Percentiles rank a stretch among this genome's conserved stretches.
phyloP scores from a whole-genome alignment of 768 basidiomycete genomes.

The Suillus spraguei region DNA sequence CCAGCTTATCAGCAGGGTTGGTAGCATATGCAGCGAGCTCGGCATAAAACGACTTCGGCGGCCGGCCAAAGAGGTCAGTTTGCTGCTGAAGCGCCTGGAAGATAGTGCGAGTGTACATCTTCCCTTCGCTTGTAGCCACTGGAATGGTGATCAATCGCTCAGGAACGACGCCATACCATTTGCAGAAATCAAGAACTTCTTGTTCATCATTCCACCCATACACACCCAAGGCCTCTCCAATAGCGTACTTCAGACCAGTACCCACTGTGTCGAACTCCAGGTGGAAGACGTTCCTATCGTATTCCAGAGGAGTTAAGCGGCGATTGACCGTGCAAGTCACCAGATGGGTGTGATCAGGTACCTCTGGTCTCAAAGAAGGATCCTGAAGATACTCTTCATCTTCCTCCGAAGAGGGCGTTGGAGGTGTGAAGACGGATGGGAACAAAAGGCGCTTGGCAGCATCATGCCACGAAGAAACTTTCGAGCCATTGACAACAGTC shows the following conservation, averaged over 20 bases:
- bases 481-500: conserved; percentile 60
- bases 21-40: conserved; percentile 81
- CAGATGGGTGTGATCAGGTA: conserved; percentile 88
- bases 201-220: conserved; percentile 96
- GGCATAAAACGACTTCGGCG: conserved; percentile 94
- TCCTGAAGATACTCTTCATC: conserved; percentile 55
- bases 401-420: conserved; percentile 34
- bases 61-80: conserved; percentile 93
- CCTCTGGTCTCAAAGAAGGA: conserved; percentile 81
- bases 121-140: conserved; percentile 60
- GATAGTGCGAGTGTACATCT: conserved; percentile 90
- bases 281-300: conserved; percentile 99
- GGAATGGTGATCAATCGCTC: conserved; percentile 82
- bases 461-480: conserved; percentile 75
- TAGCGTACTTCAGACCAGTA: conserved; percentile 92
- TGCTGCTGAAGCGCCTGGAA: conserved; percentile 97
- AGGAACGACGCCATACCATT: conserved; percentile 89
- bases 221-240: conserved; percentile 95
- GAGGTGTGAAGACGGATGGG: conserved; percentile 73
- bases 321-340: conserved; percentile 94
- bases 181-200: conserved; percentile 88
- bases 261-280: conserved; percentile 92
- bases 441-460: conserved; percentile 90
- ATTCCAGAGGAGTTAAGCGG: conserved; percentile 91
- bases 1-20: conserved; percentile 66